These are phyloP conservation scores for Sphagnum magellanicum DNA, from an alignment of 228 moss, liverwort and hornwort species.

Conservation along the genomic window DNA sequence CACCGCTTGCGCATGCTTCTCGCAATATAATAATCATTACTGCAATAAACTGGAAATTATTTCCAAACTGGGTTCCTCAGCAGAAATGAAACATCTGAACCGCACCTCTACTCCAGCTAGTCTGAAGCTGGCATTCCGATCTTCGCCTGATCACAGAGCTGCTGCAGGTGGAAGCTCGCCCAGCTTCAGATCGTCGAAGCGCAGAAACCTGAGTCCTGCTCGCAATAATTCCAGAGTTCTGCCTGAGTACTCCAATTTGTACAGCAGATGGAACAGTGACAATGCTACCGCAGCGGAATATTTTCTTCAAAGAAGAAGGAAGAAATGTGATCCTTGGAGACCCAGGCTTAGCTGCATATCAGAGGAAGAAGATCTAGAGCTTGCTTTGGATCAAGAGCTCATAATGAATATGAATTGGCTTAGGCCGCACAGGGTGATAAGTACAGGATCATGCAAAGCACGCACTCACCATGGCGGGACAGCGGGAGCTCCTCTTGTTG, in stretches of 20 bases:
- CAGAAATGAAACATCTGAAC: neutral
- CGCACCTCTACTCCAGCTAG: constrained; percentile 11
- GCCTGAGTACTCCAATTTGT: constrained; percentile 24
- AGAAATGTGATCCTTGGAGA: constrained; percentile 21
- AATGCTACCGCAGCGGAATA: constrained; percentile 2
- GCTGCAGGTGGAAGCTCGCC: constrained; percentile 13
- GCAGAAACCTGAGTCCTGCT: constrained; percentile 6
- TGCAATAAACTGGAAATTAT: constrained; percentile 4
- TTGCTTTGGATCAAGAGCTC: constrained; percentile 12
- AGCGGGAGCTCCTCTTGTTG: no score
- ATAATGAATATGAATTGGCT: no score
- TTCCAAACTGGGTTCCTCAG: neutral
- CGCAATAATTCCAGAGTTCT: constrained; percentile 26
- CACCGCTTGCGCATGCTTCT: constrained; percentile 29
- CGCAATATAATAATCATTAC: neutral
- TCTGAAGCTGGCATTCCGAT: constrained; percentile 12
- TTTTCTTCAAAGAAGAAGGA: neutral
- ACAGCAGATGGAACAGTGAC: constrained; percentile 9
- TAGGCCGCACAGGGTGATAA: no score
- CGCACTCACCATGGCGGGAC: no score
- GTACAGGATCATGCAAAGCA: no score
- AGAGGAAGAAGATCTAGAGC: constrained; percentile 34
- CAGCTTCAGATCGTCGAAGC: constrained; percentile 1
- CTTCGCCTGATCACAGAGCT: neutral
- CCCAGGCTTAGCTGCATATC: constrained; percentile 32